Percentiles rank a stretch among this genome's conserved stretches.
Evolutionary conservation across 495 filamentous ascomycete genomes (phyloP).

Genomic region (Corynascus novoguineensis): DNA sequence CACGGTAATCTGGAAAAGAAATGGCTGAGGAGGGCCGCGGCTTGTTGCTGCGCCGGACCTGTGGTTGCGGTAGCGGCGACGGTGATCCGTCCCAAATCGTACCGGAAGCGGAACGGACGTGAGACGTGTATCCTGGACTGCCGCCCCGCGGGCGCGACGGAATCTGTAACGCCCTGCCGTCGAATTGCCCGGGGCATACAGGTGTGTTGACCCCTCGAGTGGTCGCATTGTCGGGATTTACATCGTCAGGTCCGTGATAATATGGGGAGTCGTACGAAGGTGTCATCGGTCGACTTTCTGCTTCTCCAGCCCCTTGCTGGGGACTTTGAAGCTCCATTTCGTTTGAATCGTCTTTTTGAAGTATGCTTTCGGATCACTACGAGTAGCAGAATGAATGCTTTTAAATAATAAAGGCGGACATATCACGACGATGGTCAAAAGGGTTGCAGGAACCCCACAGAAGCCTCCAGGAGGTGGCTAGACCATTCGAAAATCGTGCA

Average conservation of each 20-base stretch:
- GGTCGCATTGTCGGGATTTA: background rate
- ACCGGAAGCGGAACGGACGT: background rate
- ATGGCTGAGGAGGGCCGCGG: background rate
- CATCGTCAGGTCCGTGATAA: background rate
- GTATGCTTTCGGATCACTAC: background rate
- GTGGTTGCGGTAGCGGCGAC: background rate
- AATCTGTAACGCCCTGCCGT: background rate
- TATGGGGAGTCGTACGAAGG: background rate
- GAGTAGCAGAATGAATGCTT: no score
- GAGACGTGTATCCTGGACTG: background rate
- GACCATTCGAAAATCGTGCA: no score
- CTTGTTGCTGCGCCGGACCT: background rate
- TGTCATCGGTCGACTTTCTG: background rate
- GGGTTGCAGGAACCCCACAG: background rate
- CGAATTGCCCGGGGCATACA: background rate
- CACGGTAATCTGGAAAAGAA: slow-evolving; percentile 1
- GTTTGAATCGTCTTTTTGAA: background rate
- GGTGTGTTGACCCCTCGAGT: background rate
- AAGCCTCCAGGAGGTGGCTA: no score
- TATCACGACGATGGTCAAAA: no score
- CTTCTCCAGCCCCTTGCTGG: background rate
- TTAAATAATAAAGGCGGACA: no score
- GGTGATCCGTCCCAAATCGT: slow-evolving; percentile 8
- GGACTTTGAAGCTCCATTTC: background rate
- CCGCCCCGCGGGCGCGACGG: background rate